Base-by-base conservation (phyloP, 2,329 filamentous ascomycete species). In the Colletotrichum falcatum region DNA sequence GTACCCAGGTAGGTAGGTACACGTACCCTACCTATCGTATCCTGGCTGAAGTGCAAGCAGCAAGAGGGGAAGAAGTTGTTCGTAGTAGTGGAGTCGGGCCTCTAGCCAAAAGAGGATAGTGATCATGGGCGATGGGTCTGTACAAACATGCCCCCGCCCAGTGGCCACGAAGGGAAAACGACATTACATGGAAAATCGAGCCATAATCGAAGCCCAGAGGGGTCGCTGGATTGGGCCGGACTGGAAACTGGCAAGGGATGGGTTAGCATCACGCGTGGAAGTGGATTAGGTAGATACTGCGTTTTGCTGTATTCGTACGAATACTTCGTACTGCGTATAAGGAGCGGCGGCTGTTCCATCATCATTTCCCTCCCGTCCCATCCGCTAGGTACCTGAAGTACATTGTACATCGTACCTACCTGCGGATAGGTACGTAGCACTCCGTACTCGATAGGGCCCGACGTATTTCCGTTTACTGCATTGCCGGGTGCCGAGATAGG, bases 71-170 rank as follows among this genome's bases (percentile, higher is more conserved):
- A n/a, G 64, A 58, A 67, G 49, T 28, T 37, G n/a, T n/a, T n/a
- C n/a, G n/a, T n/a, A n/a, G 11, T 33, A 23, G 67, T 70, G 67
- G 67, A 67, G 64, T 54, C 58, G 64, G 54, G 30, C 23, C 14
- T 48, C 64, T 70, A 70, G 35, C 67, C 67, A 33, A 62, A 70
- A 51, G 44, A 54, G 58, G 67, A 62, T 70, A 70, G 67, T 62
- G 58, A 16, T n/a, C 23, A 67, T 51, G 51, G 26, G 58, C 51
- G 51, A 70, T n/a, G 66, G 61, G 44, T 68, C 61, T 65, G 60
- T 53, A 64, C 65, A 68, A 53, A 65, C 60, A 44, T 37, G 58
- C 30, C 23, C 26, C 20, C 16, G 30, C 23, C 26, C 20, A n/a
- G 30, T 39, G 48, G n/a, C 51, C 30, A 28, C 9, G 61, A 11